These are phyloP conservation scores for Aspergillus fumigatiaffinis DNA, from an alignment of 2,329 filamentous ascomycete genomes.

Conservation along the genomic window DNA sequence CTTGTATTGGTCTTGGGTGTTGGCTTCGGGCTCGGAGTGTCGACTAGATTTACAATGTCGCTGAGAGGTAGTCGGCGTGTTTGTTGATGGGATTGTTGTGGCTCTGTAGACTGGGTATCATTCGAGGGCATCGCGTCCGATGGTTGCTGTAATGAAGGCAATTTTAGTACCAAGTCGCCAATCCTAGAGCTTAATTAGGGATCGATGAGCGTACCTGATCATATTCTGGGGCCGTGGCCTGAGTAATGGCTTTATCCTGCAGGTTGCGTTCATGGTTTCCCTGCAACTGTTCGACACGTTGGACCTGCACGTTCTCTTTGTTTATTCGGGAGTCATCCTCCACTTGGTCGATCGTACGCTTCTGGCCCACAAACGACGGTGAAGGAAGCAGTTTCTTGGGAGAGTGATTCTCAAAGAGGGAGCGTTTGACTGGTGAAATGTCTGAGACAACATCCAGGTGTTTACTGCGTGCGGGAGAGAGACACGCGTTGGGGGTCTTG, in stretches of 20 bases:
- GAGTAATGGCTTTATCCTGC: slow-evolving; percentile 9
- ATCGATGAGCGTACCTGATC: slow-evolving; percentile 12
- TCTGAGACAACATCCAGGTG: slow-evolving; percentile 8
- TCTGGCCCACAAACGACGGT: slow-evolving; percentile 35
- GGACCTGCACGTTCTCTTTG: slow-evolving; percentile 15
- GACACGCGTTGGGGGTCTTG: slow-evolving; percentile 40
- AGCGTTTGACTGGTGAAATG: slow-evolving; percentile 26
- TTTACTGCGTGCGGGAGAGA: slow-evolving; percentile 27
- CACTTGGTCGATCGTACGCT: slow-evolving; percentile 39
- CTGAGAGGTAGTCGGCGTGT: slow-evolving; percentile 10
- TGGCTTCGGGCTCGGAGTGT: neutral
- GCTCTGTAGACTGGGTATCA: slow-evolving; percentile 4
- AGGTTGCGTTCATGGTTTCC: slow-evolving; percentile 1
- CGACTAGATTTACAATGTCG: slow-evolving; percentile 7
- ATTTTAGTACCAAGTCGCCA: neutral
- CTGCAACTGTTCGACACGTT: slow-evolving; percentile 1
- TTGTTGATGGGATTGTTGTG: slow-evolving; percentile 17
- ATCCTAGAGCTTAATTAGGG: neutral
- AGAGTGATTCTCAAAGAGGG: slow-evolving; percentile 21
- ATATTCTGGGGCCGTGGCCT: slow-evolving; percentile 14
- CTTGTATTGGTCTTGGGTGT: slow-evolving; percentile 6
- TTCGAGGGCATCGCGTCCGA: slow-evolving; percentile 16
- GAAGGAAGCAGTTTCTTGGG: slow-evolving; percentile 31
- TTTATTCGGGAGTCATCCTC: slow-evolving; percentile 26
- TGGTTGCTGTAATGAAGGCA: slow-evolving; percentile 9